These are phyloP conservation scores for Tricholomella constricta DNA, from an alignment of 768 basidiomycete genomes.

Conservation along the genomic window DNA sequence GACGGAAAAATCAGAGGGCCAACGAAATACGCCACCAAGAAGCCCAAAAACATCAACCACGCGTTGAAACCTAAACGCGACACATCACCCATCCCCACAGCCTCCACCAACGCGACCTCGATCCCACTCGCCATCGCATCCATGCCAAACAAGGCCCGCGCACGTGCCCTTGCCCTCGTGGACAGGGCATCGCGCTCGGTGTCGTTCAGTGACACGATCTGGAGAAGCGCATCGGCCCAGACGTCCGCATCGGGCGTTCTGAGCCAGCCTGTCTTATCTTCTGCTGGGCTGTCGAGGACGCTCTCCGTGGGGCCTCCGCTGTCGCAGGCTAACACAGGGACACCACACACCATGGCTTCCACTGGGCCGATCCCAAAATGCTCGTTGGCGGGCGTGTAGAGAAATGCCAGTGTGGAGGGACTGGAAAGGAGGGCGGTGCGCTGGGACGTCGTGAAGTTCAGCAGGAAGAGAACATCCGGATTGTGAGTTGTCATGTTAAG, in stretches of 20 bases:
- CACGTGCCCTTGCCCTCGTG: slow-evolving; percentile 59
- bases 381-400: slow-evolving; percentile 95
- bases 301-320: slow-evolving; percentile 93
- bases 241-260: slow-evolving; percentile 56
- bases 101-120: slow-evolving; percentile 55
- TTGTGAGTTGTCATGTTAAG: slow-evolving; percentile 37
- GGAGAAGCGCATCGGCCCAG: slow-evolving; percentile 71
- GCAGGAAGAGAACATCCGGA: slow-evolving; percentile 81
- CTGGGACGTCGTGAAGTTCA: slow-evolving; percentile 87
- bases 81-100: slow-evolving; percentile 52
- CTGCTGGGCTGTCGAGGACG: slow-evolving; percentile 40
- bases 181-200: slow-evolving; percentile 51
- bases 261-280: slow-evolving; percentile 77
- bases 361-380: slow-evolving; percentile 98
- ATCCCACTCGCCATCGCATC: slow-evolving; percentile 68
- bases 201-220: slow-evolving; percentile 51
- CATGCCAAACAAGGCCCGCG: slow-evolving; percentile 70
- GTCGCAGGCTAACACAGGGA: slow-evolving; percentile 87
- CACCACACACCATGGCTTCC: slow-evolving; percentile 90
- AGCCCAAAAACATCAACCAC: slow-evolving; percentile 31
- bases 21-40: slow-evolving; percentile 32
- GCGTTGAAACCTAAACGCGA: slow-evolving; percentile 15
- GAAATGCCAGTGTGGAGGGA: slow-evolving; percentile 65
- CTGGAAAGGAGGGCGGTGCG: slow-evolving; percentile 78
- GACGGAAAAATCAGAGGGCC: slow-evolving; percentile 20